Evolutionary conservation across 2,329 filamentous ascomycete genomes (phyloP).

Genomic region (Bipolaris cookei): DNA sequence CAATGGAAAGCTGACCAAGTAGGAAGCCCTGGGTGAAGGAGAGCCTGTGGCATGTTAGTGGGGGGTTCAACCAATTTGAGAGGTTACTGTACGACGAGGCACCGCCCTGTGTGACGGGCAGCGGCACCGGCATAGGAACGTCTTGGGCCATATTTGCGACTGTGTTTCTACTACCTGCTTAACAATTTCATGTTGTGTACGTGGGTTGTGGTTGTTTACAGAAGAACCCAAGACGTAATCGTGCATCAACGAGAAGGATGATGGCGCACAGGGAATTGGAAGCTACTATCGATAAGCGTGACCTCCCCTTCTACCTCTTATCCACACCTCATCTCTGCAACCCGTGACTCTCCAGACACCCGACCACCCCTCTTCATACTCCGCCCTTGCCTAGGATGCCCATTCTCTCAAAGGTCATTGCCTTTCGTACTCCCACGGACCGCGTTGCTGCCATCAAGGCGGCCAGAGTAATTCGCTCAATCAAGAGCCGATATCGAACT

Average conservation of each 20-base stretch:
- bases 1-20: constrained; percentile 89
- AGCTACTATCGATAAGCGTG: constrained; percentile 10
- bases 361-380: not conserved
- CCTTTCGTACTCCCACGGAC: constrained; percentile 22
- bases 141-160: constrained; percentile 23
- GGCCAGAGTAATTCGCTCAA: constrained; percentile 35
- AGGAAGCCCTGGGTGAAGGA: constrained; percentile 95
- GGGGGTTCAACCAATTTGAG: constrained; percentile 19
- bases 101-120: constrained; percentile 24
- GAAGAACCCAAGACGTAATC: constrained; percentile 9
- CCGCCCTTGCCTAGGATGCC: constrained; percentile 20
- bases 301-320: constrained; percentile 12
- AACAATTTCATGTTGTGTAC: constrained; percentile 9
- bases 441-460: constrained; percentile 30
- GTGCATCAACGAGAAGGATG: constrained; percentile 4
- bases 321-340: constrained; percentile 4
- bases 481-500: constrained; percentile 38
- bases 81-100: constrained; percentile 24
- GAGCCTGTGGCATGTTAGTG: constrained; percentile 60
- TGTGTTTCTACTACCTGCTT: constrained; percentile 12
- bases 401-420: constrained; percentile 20
- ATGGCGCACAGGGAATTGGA: constrained; percentile 8
- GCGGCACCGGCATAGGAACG: constrained; percentile 21
- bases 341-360: constrained; percentile 7
- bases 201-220: not conserved